phyloP scores from a whole-genome alignment of 2,329 filamentous ascomycete genomes.

The Byssoonygena ceratinophila region DNA sequence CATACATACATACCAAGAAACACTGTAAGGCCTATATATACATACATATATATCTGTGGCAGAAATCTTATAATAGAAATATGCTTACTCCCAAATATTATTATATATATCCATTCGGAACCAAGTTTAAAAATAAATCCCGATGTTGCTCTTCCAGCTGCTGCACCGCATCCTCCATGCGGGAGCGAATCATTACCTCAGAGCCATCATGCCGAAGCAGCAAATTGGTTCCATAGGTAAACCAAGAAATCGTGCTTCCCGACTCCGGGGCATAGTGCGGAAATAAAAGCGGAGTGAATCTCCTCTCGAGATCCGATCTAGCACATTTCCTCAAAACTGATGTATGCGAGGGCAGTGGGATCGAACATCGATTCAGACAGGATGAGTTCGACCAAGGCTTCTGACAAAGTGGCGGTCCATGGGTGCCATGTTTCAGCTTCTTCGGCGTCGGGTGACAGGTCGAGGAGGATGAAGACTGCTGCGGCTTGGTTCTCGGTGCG shows the following conservation, averaged over 20 bases:
- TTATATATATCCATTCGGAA: conserved; percentile 4
- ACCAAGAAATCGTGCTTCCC: neutral
- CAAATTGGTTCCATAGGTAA: neutral
- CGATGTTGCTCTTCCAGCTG: neutral
- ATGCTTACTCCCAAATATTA: neutral
- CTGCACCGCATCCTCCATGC: conserved; percentile 1
- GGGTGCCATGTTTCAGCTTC: neutral
- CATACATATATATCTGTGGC: neutral
- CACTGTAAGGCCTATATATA: neutral
- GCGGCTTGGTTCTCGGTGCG: conserved; percentile 5
- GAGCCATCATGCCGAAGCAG: conserved; percentile 5
- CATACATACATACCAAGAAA: neutral
- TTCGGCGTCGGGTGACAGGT: neutral
- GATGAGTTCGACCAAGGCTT: conserved; percentile 4
- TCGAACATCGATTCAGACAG: conserved; percentile 5
- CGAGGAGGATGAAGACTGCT: neutral
- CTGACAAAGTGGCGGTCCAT: neutral
- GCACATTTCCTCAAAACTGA: conserved; percentile 4
- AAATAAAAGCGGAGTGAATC: neutral
- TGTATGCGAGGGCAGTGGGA: conserved; percentile 6
- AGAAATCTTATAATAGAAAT: no score
- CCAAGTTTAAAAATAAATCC: neutral
- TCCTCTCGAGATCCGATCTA: neutral
- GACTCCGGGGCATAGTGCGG: neutral
- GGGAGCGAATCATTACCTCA: conserved; percentile 1